These are phyloP conservation scores for Paraurostyla sp. DNA, from an alignment of 73 alveolate species.

Conservation along the genomic window DNA sequence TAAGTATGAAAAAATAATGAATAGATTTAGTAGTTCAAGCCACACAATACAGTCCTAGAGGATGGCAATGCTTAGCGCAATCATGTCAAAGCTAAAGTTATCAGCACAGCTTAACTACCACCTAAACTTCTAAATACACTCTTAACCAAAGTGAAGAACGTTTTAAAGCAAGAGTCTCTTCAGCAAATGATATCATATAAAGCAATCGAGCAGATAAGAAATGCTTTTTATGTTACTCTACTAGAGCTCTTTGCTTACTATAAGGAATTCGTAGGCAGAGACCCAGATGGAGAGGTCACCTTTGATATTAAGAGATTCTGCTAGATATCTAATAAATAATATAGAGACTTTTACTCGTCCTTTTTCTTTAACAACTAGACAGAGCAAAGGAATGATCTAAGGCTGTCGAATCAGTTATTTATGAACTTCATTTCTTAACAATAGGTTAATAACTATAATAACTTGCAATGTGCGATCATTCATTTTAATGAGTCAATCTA, in stretches of 20 bases:
- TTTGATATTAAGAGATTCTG: constrained; percentile 47
- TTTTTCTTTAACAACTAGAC: neutral
- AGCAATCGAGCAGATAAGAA: constrained; percentile 3
- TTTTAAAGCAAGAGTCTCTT: neutral
- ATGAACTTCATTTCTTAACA: constrained; percentile 31
- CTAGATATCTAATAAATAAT: constrained; percentile 37
- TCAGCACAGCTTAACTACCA: neutral
- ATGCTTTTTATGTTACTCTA: constrained; percentile 12
- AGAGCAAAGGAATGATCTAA: neutral
- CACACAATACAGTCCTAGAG: constrained; percentile 22
- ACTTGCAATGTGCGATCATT: constrained; percentile 8
- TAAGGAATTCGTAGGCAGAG: constrained; percentile 39
- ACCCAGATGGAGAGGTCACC: constrained; percentile 11
- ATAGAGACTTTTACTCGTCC: constrained; percentile 49
- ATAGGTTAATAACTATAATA: neutral
- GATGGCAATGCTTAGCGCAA: constrained; percentile 13
- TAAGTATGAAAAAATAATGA: neutral
- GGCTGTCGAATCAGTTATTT: neutral
- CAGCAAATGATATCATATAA: neutral
- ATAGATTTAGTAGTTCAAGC: constrained; percentile 43
- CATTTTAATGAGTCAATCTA: constrained; percentile 46
- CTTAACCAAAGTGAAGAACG: neutral
- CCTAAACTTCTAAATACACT: neutral
- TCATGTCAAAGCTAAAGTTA: constrained; percentile 27
- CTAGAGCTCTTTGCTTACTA: constrained; percentile 44